Base-by-base conservation (phyloP, 192 early-diverging fungal genomes). In the Entrophospora sp. region DNA sequence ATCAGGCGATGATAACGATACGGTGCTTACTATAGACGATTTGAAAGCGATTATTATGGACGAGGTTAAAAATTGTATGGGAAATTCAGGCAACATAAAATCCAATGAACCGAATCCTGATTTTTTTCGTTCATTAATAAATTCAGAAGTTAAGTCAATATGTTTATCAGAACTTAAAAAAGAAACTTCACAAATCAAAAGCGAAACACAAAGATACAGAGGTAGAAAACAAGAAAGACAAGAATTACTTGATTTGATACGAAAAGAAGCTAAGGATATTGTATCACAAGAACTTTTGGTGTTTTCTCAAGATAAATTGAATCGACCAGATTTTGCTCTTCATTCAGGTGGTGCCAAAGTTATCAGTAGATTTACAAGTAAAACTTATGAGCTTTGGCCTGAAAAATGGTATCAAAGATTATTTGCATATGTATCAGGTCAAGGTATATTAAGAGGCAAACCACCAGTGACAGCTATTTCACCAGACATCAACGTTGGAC, bases 401-500 rank as follows among this genome's bases (percentile, higher is more conserved):
- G 45, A 34, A 12, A 12, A 49, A 37, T 64, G 45, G 62, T 22
- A 36, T 64, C 14, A 20, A 35, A 0, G 14, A 37, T 27, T 48
- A 18, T 49, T 64, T 34, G 62, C 62, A 8, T 22, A 64, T 36
- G 4, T 64, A 36, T 49, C 62, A 9, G 62, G 62, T 34, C 45
- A 49, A 36, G 62, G 62, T 14, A 35, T 64, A 12, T n/a, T 48
- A 24, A 30, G 68, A 31, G 71, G 72, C 7, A 76, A 76, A 53
- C 65, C 72, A 5, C 69, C 81, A 0, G 59, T 71, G n/a, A 75
- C 62, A 12, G 81, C 75, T 7, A 52, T 83, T 10, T 55, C 71
- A 34, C 77, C 77, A 4, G 64, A 73, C 31, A 77, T 77, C 18
- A 75, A 84, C 28, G 73, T 86, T 8, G 89, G 89, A 30, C 79